phyloP scores from a whole-genome alignment of 1,284 basidiomycete species.

The Trametes sp. region DNA sequence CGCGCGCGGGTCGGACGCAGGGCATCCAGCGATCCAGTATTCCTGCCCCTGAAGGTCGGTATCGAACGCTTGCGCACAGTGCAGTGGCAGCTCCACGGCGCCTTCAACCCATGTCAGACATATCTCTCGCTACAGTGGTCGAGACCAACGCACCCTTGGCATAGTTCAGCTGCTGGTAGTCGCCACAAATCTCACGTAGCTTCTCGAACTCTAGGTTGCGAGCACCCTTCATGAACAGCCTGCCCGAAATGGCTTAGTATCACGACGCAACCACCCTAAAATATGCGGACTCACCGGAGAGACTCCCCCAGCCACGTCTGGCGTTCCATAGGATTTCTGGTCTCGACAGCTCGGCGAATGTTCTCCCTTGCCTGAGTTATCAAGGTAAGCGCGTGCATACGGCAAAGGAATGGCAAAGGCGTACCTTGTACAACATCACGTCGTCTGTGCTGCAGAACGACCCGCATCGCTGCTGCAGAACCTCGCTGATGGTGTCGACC shows the following conservation, averaged over 20 bases:
- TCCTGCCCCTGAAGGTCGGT: constrained; percentile 79
- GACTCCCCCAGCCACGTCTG: constrained; percentile 84
- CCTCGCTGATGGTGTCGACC: constrained; percentile 96
- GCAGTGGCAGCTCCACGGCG: constrained; percentile 86
- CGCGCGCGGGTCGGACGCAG: constrained; percentile 67
- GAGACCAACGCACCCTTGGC: constrained; percentile 66
- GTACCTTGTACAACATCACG: constrained; percentile 95
- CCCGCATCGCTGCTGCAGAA: constrained; percentile 93
- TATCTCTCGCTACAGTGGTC: background rate
- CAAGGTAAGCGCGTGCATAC: background rate
- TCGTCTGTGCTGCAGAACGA: constrained; percentile 99
- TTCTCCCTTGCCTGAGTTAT: constrained; percentile 85
- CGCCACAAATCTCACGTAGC: constrained; percentile 83
- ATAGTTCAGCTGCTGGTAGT: constrained; percentile 87
- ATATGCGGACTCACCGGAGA: constrained; percentile 63
- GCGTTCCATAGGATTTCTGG: constrained; percentile 74
- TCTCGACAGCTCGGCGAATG: constrained; percentile 89
- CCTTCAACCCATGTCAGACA: constrained; percentile 51
- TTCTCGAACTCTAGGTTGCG: constrained; percentile 86
- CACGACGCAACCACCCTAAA: background rate
- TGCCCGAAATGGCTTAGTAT: constrained; percentile 40
- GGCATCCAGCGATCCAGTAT: constrained; percentile 76
- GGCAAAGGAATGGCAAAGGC: constrained; percentile 7
- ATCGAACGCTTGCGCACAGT: constrained; percentile 86
- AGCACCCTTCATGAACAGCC: constrained; percentile 89